Conservation (phyloP, 768 basidiomycete species). For the Podaxis sp. region DNA sequence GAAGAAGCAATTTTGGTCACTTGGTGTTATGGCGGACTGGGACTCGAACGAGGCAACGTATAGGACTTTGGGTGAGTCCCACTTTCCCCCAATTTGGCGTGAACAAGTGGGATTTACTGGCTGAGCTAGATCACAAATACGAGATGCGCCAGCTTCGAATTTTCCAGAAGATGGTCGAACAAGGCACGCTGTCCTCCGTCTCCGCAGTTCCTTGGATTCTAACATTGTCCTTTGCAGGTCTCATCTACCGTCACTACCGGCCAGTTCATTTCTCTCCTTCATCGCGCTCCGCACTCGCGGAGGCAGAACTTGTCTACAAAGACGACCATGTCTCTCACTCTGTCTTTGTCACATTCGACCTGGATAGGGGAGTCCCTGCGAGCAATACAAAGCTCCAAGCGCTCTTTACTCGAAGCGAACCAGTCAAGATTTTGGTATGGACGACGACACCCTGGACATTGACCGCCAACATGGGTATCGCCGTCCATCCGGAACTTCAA, state of each 20-base stretch:
- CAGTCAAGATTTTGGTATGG: conserved; percentile 77
- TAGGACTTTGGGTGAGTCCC: conserved; percentile 73
- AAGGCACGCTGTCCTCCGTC: conserved; percentile 46
- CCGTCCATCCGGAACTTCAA: conserved; percentile 70
- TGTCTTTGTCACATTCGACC: conserved; percentile 78
- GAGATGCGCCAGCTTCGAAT: conserved; percentile 86
- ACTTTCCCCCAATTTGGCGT: not conserved
- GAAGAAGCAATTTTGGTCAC: conserved; percentile 71
- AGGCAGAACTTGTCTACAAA: conserved; percentile 89
- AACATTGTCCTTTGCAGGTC: conserved; percentile 40
- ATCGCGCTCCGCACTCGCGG: conserved; percentile 89
- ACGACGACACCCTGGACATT: conserved; percentile 98
- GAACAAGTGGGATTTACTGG: not conserved
- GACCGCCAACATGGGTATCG: conserved; percentile 95
- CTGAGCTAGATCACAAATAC: conserved; percentile 70
- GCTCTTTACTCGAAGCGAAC: conserved; percentile 28
- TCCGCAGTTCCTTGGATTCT: not conserved
- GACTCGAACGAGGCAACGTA: conserved; percentile 62
- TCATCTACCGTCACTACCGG: conserved; percentile 83
- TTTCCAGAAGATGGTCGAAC: conserved; percentile 86
- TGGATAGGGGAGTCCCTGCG: conserved; percentile 37
- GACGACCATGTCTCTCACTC: conserved; percentile 88
- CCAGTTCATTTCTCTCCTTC: conserved; percentile 96
- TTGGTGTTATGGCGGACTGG: conserved; percentile 96
- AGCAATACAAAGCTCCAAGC: conserved; percentile 28